Percentiles rank a stretch among this genome's conserved stretches.
Evolutionary conservation across 768 basidiomycete genomes (phyloP).

Genomic region (Rhizopogon vesiculosus): DNA sequence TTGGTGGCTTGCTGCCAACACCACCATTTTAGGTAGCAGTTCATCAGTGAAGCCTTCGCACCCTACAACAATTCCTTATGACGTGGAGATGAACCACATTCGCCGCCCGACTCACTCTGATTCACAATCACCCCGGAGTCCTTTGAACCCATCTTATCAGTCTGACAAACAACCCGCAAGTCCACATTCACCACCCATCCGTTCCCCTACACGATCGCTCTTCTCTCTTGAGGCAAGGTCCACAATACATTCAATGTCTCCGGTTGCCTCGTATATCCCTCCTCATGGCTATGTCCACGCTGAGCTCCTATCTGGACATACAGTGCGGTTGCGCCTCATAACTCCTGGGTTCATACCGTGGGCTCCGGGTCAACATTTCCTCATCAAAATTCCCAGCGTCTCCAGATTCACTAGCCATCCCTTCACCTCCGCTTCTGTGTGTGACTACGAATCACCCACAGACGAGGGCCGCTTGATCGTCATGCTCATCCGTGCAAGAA

Average conservation of each 20-base stretch:
- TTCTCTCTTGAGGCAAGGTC: constrained; percentile 2
- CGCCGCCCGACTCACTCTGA: constrained; percentile 5
- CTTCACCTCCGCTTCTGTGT: constrained; percentile 65
- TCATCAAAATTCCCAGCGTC: constrained; percentile 61
- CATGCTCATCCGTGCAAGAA: constrained; percentile 64
- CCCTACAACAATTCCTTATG: constrained; percentile 1
- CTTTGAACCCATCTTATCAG: constrained; percentile 18
- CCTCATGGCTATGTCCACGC: constrained; percentile 67
- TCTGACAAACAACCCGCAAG: constrained; percentile 5
- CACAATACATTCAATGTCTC: neutral
- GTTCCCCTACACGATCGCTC: neutral
- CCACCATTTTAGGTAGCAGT: constrained; percentile 32
- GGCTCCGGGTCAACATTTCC: constrained; percentile 78
- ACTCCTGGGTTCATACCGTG: constrained; percentile 54
- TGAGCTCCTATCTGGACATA: constrained; percentile 65
- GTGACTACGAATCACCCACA: constrained; percentile 40
- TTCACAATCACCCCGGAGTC: constrained; percentile 11
- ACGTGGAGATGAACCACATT: constrained; percentile 22
- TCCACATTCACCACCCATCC: neutral
- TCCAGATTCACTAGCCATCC: constrained; percentile 63
- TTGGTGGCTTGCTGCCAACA: constrained; percentile 59
- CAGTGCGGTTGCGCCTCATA: constrained; percentile 62
- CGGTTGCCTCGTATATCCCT: constrained; percentile 33
- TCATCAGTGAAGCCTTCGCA: neutral
- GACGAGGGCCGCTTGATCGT: constrained; percentile 52